Percentiles rank a stretch among this genome's conserved stretches.
Evolutionary conservation across 2,329 filamentous ascomycete genomes (phyloP).

Genomic region (Fusarium zealandicum): DNA sequence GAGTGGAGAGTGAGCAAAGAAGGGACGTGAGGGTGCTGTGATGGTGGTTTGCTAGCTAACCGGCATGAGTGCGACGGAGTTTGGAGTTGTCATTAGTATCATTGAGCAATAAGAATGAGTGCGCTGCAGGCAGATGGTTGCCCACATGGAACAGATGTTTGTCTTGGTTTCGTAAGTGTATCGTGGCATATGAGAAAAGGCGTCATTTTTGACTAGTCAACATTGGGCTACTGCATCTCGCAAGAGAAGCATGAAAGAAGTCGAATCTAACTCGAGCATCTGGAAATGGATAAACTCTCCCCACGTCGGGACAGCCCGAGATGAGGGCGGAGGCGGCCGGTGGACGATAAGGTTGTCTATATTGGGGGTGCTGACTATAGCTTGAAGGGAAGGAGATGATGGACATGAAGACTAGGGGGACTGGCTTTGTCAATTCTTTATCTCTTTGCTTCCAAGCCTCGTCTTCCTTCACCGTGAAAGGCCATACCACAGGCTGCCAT

Average conservation of each 20-base stretch:
- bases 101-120: conserved; percentile 7
- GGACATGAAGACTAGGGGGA: too few relatives aligned
- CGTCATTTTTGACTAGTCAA: too few relatives aligned
- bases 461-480: too few relatives aligned
- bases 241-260: background rate
- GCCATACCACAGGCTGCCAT: too few relatives aligned
- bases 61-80: conserved; percentile 11
- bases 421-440: too few relatives aligned
- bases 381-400: conserved; percentile 19
- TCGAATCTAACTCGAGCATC: background rate
- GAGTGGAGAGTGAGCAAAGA: conserved; percentile 44
- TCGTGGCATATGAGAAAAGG: background rate
- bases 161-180: background rate
- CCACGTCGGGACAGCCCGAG: conserved; percentile 18
- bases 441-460: too few relatives aligned
- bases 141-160: background rate
- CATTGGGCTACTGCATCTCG: too few relatives aligned
- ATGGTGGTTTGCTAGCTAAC: background rate
- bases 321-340: conserved; percentile 25
- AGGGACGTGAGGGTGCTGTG: background rate
- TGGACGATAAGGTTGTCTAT: background rate
- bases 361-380: conserved; percentile 1
- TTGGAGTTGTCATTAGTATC: conserved; percentile 13
- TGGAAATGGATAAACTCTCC: background rate
- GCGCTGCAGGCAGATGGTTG: background rate